Percentiles rank a stretch among this genome's conserved stretches.
Evolutionary conservation across 148 eudicot species (phyloP).

Genomic region (Rhododendron kiyosumense): DNA sequence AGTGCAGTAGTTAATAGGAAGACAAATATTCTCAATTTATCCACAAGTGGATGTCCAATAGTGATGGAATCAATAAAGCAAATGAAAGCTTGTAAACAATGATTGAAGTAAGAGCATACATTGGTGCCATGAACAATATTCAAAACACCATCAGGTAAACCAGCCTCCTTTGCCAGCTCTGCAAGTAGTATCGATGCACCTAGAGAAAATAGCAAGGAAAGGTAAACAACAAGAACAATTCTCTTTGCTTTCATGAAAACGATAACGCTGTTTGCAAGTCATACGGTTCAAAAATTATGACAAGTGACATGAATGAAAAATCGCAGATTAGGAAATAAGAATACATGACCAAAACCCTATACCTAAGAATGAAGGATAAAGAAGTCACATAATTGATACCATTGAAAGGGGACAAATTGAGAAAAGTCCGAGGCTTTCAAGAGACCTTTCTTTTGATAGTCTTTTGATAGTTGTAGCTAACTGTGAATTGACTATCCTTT

Average conservation of each 20-base stretch:
- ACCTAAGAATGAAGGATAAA: background rate
- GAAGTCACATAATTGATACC: background rate
- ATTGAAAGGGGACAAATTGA: background rate
- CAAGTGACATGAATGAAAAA: background rate
- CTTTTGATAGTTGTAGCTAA: background rate
- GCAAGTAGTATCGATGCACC: slow-evolving; percentile 94
- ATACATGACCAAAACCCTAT: background rate
- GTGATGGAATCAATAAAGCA: background rate
- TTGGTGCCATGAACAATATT: slow-evolving; percentile 93
- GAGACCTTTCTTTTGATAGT: background rate
- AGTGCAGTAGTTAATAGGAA: background rate
- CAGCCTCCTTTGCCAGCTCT: slow-evolving; percentile 97
- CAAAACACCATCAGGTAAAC: slow-evolving; percentile 88
- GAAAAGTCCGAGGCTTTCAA: background rate
- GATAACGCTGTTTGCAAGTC: background rate
- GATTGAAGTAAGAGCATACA: slow-evolving; percentile 37
- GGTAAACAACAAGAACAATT: background rate
- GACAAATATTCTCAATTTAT: background rate
- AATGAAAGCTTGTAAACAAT: background rate
- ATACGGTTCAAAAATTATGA: background rate
- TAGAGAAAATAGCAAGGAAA: slow-evolving; percentile 20
- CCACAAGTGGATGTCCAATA: background rate
- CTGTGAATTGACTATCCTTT: background rate
- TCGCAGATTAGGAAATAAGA: background rate
- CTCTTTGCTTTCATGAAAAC: background rate